A percentile compares a stretch with the other conserved stretches of the same genome.
phyloP scores from a whole-genome alignment of 2,329 filamentous ascomycete species.

The Chaetomiaceae sp. region DNA sequence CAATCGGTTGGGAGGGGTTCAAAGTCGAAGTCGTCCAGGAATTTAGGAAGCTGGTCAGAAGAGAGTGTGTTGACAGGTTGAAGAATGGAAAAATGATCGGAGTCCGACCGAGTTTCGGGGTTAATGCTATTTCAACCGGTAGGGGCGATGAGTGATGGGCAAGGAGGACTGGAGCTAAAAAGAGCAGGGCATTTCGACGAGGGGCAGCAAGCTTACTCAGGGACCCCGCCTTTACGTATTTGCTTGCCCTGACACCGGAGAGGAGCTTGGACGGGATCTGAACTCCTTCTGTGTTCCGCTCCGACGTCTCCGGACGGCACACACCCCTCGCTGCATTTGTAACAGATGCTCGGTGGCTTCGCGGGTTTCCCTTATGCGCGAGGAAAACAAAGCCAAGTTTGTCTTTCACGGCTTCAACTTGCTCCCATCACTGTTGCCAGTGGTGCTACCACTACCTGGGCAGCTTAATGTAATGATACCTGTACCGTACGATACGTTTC shows the following conservation, averaged over 20 bases:
- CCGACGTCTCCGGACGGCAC: slow-evolving; percentile 19
- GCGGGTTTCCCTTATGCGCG: not conserved
- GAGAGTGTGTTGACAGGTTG: slow-evolving; percentile 9
- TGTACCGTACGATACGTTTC: no score
- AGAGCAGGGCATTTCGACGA: slow-evolving; percentile 24
- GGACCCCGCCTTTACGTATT: slow-evolving; percentile 27
- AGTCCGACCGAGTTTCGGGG: slow-evolving; percentile 25
- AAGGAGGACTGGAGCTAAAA: slow-evolving; percentile 24
- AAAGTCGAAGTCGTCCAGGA: slow-evolving; percentile 9
- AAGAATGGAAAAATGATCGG: slow-evolving; percentile 18
- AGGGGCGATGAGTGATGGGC: slow-evolving; percentile 26
- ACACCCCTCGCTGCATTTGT: slow-evolving; percentile 1
- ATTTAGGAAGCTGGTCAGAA: slow-evolving; percentile 1
- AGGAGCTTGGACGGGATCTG: slow-evolving; percentile 17
- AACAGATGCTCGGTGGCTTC: no score
- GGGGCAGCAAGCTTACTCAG: slow-evolving; percentile 33
- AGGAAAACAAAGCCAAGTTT: not conserved
- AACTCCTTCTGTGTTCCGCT: not conserved
- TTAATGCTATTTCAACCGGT: slow-evolving; percentile 28
- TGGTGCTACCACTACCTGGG: no score
- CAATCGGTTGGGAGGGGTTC: not conserved
- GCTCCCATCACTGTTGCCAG: no score
- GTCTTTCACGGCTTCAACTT: no score
- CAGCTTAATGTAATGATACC: no score
- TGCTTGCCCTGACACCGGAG: slow-evolving; percentile 18